Evolutionary conservation across 768 basidiomycete species (phyloP).

Genomic region (Mycena amicta): DNA sequence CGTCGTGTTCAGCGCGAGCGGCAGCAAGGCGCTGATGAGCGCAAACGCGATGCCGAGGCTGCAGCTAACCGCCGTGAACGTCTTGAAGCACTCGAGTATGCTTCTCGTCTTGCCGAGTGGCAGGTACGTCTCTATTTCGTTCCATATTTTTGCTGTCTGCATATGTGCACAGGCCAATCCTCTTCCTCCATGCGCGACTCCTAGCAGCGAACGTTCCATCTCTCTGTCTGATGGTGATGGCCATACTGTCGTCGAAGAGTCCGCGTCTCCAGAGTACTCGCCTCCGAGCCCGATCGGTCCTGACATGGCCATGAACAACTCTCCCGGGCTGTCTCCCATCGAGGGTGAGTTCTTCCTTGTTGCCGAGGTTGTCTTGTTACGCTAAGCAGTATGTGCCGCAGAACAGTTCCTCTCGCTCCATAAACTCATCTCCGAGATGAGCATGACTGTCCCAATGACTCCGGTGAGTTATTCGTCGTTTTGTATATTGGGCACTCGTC

Average conservation of each 20-base stretch:
- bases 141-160: neutral
- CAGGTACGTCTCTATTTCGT: neutral
- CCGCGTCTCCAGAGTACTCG: no score
- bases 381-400: no score
- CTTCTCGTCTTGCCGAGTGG: neutral
- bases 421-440: no score
- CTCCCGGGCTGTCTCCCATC: no score
- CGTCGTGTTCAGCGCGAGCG: neutral
- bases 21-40: neutral
- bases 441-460: no score
- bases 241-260: neutral
- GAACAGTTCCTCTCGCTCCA: no score
- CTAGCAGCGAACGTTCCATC: neutral
- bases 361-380: no score
- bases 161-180: neutral
- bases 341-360: no score
- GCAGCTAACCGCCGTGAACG: neutral
- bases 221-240: neutral
- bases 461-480: no score
- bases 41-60: neutral
- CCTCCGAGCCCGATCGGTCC: no score
- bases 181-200: neutral
- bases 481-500: no score
- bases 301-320: no score
- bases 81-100: neutral